A percentile compares a stretch with the other conserved stretches of the same genome.
phyloP scores from a whole-genome alignment of 176 grass and related monocot species.

The Saccharum spontaneum region DNA sequence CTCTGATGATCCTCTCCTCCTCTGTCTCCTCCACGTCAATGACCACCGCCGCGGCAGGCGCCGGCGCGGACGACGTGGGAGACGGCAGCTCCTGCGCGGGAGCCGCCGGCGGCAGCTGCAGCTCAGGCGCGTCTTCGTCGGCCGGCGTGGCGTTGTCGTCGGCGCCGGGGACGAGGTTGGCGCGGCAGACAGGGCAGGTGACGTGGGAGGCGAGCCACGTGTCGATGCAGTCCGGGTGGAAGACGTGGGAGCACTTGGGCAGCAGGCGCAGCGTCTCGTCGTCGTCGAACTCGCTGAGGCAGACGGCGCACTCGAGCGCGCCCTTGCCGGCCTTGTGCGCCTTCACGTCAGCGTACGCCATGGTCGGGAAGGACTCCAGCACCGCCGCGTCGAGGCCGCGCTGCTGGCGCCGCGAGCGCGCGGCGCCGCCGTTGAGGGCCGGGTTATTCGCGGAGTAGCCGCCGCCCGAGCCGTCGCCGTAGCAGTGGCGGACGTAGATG shows the following conservation, averaged over 20 bases:
- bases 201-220: slow-evolving; percentile 74
- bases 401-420: slow-evolving; percentile 39
- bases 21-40: slow-evolving; percentile 49
- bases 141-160: not conserved
- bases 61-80: not conserved
- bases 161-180: slow-evolving; percentile 55
- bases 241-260: slow-evolving; percentile 86
- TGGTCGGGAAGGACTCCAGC: slow-evolving; percentile 62
- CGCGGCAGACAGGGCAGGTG: slow-evolving; percentile 89
- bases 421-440: not conserved
- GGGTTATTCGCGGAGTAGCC: not conserved
- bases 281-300: slow-evolving; percentile 96
- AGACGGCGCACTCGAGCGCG: slow-evolving; percentile 88
- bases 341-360: slow-evolving; percentile 90
- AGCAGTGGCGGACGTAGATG: slow-evolving; percentile 77
- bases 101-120: not conserved
- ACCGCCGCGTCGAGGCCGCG: slow-evolving; percentile 58
- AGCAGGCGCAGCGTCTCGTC: slow-evolving; percentile 82
- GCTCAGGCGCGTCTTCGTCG: not conserved
- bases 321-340: slow-evolving; percentile 68
- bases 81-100: slow-evolving; percentile 20
- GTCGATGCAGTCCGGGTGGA: slow-evolving; percentile 91
- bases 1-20: slow-evolving; percentile 50
- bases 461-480: not conserved
- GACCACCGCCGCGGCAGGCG: slow-evolving; percentile 24